Percentiles rank a stretch among this genome's conserved stretches.
These are phyloP conservation scores for Microdochium nivale DNA, from an alignment of 2,329 filamentous ascomycete genomes.

Conservation along the genomic window DNA sequence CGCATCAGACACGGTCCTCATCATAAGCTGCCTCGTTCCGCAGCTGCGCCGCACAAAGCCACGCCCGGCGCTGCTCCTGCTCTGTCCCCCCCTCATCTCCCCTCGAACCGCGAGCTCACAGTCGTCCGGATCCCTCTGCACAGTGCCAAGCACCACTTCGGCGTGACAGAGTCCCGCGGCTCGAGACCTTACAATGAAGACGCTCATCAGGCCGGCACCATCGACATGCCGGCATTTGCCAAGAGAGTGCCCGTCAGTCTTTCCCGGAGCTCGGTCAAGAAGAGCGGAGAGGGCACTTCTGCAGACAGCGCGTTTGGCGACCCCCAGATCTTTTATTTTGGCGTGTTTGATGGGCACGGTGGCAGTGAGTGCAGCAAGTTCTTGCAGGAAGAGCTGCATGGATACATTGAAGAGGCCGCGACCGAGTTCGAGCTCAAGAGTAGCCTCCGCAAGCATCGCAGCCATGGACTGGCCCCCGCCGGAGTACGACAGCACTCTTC, in stretches of 20 bases:
- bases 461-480: background rate
- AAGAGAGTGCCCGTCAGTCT: slow-evolving; percentile 65
- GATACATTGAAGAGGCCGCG: slow-evolving; percentile 79
- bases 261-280: slow-evolving; percentile 32
- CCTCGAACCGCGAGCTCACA: slow-evolving; percentile 67
- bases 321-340: slow-evolving; percentile 96
- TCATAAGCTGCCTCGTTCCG: slow-evolving; percentile 79
- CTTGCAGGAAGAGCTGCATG: slow-evolving; percentile 73
- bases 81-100: slow-evolving; percentile 49
- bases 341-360: slow-evolving; percentile 91
- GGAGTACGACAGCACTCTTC: background rate
- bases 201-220: slow-evolving; percentile 85
- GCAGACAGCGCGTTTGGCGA: slow-evolving; percentile 77
- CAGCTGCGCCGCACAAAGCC: slow-evolving; percentile 68
- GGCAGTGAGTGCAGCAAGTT: slow-evolving; percentile 84
- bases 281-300: slow-evolving; percentile 52
- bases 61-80: slow-evolving; percentile 45
- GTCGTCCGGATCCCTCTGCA: slow-evolving; percentile 91
- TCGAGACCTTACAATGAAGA: slow-evolving; percentile 89
- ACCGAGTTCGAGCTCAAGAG: slow-evolving; percentile 69
- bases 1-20: slow-evolving; percentile 54
- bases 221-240: slow-evolving; percentile 88
- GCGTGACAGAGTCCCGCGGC: slow-evolving; percentile 69
- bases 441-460: slow-evolving; percentile 47
- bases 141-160: slow-evolving; percentile 94